Evolutionary conservation across 257 asterid species (phyloP).

Genomic region (Lycium ferocissimum): DNA sequence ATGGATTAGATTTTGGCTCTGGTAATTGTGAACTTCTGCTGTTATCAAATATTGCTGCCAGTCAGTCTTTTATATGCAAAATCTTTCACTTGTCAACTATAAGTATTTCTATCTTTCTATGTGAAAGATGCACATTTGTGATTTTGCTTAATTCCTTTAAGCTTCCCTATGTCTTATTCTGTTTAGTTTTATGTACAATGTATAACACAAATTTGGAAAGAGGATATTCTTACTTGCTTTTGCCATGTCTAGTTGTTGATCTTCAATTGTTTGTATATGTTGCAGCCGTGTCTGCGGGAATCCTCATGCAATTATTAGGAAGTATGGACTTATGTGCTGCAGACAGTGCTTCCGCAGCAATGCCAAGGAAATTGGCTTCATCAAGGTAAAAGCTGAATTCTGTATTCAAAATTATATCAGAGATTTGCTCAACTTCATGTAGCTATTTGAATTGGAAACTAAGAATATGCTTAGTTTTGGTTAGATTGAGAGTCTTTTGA

Average conservation of each 20-base stretch:
- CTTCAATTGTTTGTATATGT: neutral
- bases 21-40: neutral
- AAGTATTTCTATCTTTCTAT: neutral
- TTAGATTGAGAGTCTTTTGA: neutral
- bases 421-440: neutral
- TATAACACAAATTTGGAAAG: neutral
- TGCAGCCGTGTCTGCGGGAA: slow-evolving; percentile 38
- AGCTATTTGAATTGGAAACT: neutral
- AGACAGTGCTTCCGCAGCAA: slow-evolving; percentile 41
- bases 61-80: neutral
- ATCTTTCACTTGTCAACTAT: too few species aligned
- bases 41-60: neutral
- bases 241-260: neutral
- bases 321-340: slow-evolving; percentile 40
- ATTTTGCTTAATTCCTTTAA: neutral
- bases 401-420: neutral
- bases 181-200: neutral
- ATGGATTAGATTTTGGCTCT: neutral
- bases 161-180: neutral
- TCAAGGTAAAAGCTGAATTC: slow-evolving; percentile 13
- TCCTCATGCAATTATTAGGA: slow-evolving; percentile 37
- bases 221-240: neutral
- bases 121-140: neutral
- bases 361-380: slow-evolving; percentile 39
- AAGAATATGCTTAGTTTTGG: neutral